Conservation (phyloP, 1,284 basidiomycete genomes). For the Exobasidium cylindrosporum region DNA sequence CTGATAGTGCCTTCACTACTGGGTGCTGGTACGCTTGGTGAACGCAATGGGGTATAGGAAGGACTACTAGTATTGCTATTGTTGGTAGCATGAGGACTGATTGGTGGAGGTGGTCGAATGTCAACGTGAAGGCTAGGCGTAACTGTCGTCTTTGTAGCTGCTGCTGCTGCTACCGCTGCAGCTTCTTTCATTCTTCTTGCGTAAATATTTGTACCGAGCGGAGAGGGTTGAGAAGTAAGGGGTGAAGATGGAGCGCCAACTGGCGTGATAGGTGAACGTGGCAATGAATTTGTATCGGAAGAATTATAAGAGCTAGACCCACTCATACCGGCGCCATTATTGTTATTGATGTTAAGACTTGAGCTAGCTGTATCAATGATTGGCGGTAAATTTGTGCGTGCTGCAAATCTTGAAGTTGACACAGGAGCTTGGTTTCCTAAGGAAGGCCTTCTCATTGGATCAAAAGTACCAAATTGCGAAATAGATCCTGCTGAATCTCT, state of each 20-base stretch:
- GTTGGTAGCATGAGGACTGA: too few relatives aligned
- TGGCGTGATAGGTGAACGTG: background rate
- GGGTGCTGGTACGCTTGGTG: background rate
- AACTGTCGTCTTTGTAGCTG: slow-evolving; percentile 1
- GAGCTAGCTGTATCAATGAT: background rate
- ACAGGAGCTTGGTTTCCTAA: slow-evolving; percentile 3
- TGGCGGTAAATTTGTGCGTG: background rate
- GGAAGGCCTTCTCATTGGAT: slow-evolving; percentile 5
- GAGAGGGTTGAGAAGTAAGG: background rate
- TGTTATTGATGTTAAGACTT: too few relatives aligned
- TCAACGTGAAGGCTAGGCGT: background rate
- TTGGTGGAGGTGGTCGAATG: background rate
- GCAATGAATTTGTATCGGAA: background rate
- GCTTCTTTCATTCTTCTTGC: background rate
- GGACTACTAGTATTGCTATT: background rate
- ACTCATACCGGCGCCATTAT: background rate
- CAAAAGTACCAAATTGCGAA: slow-evolving; percentile 2
- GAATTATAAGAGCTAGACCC: background rate
- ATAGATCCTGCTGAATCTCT: background rate
- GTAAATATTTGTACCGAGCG: background rate
- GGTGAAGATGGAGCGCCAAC: background rate
- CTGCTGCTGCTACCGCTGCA: slow-evolving; percentile 1
- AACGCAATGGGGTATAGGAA: background rate
- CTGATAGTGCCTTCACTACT: slow-evolving; percentile 7
- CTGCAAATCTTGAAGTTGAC: background rate